Evolutionary conservation across 805 yeast genomes (phyloP), one percentile per base, ranked within the genome.

Genomic region (Metschnikowia corniflorae): DNA sequence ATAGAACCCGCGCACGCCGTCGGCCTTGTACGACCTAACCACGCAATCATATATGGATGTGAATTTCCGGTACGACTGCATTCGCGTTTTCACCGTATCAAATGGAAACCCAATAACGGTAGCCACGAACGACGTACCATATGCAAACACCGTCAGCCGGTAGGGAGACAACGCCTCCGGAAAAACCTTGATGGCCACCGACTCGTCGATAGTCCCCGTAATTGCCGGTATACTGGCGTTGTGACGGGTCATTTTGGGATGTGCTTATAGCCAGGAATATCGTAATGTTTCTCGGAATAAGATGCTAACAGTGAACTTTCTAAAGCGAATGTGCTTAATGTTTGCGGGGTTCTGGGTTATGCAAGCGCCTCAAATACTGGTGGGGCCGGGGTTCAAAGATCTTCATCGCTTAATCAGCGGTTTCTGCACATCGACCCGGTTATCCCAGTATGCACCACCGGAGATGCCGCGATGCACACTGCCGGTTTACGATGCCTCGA

Each of bases 31-130:
- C 0, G 94, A 80, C 29, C 70, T 61, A 23, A 53, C 51, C 14
- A 82, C 62, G 53, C 94, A 85, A 37, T 76, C 77, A 34, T 68
- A 55, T 18, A 80, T 71, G 33, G 75, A 70, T 12, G 63, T 62
- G 60, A 77, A 86, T 33, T 57, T 54, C 36, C 73, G 68, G 51
- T 84, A 82, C 0, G 94, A 82, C 56, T 86, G 96, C 79, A 84
- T 80, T 42, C 95, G 67, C 0, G 95, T 87, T 57, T 86, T 86
- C 41, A 87, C 68, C n/a, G 93, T 82, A 55, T 86, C 96, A 33
- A 86, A 59, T 0, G 96, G 96, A 51, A 80, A 86, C 14, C 93
- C 94, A n/a, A 79, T 71, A 3, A 77, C 65, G 1, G 88, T 81
- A 14, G 88, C 71, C 9, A 73, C 57, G 28, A 82, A 57, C 0